Evolutionary conservation across 75 land plant species (phyloP).

Genomic region (Adiantum capillusveneris): DNA sequence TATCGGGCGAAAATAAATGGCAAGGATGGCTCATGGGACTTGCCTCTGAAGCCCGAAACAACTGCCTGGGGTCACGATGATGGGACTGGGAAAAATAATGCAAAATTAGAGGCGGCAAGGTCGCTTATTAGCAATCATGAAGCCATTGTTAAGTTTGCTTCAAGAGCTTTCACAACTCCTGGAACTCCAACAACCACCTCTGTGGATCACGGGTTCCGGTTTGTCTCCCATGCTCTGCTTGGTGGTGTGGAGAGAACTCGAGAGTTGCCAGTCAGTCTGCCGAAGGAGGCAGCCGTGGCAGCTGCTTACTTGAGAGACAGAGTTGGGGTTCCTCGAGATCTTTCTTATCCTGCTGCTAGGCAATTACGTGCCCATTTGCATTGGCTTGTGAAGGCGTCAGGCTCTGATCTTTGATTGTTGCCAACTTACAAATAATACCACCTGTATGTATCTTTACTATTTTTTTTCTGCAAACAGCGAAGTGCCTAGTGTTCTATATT

Average conservation of each 20-base stretch:
- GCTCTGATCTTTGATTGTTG: not conserved
- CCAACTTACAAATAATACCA: too few species aligned
- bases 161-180: constrained; percentile 10
- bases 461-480: too few species aligned
- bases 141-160: constrained; percentile 23
- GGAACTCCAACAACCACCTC: constrained; percentile 1
- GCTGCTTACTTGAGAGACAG: constrained; percentile 28
- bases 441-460: too few species aligned
- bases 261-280: constrained; percentile 1
- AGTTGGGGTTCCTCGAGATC: constrained; percentile 32
- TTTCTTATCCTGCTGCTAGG: constrained; percentile 32
- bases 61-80: constrained; percentile 37
- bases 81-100: constrained; percentile 20
- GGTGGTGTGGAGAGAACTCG: constrained; percentile 16
- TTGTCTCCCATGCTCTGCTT: constrained; percentile 26
- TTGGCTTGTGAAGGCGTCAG: constrained; percentile 17
- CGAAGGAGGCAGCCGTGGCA: constrained; percentile 14
- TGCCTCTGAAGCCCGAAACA: constrained; percentile 22
- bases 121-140: constrained; percentile 23
- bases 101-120: constrained; percentile 23
- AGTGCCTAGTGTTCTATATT: too few species aligned
- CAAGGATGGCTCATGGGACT: constrained; percentile 25
- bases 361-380: constrained; percentile 36
- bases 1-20: constrained; percentile 26
- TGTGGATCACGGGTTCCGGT: constrained; percentile 22